Conservation (phyloP, 2,329 filamentous ascomycete species). For the Aureobasidium sp. region DNA sequence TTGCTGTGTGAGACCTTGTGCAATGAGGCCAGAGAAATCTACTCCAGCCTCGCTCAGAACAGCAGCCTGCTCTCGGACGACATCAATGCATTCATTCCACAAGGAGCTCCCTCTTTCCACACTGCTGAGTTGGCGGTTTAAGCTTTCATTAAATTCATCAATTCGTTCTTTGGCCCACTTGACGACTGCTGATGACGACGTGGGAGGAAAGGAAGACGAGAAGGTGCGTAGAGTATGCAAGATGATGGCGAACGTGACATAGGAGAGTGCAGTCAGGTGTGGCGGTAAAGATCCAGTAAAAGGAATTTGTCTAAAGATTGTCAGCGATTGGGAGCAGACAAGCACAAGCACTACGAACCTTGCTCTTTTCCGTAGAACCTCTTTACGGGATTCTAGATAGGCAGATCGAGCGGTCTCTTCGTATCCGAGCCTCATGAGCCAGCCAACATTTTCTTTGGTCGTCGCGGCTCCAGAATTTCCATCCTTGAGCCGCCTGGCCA, state of each 20-base stretch:
- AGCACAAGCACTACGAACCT: slow-evolving; percentile 48
- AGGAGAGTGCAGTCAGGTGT: slow-evolving; percentile 92
- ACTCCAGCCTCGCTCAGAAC: slow-evolving; percentile 80
- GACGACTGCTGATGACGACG: slow-evolving; percentile 84
- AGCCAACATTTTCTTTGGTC: slow-evolving; percentile 73
- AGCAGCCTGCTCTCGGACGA: slow-evolving; percentile 71
- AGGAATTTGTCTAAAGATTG: slow-evolving; percentile 67
- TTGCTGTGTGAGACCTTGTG: slow-evolving; percentile 39
- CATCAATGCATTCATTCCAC: slow-evolving; percentile 76
- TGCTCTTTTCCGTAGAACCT: slow-evolving; percentile 71
- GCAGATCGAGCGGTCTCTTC: slow-evolving; percentile 83
- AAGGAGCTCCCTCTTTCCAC: slow-evolving; percentile 68
- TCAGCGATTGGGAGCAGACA: slow-evolving; percentile 20
- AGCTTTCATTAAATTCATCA: slow-evolving; percentile 78
- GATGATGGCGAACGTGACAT: slow-evolving; percentile 91
- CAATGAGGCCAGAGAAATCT: slow-evolving; percentile 80
- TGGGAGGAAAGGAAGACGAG: slow-evolving; percentile 60
- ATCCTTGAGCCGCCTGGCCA: slow-evolving; percentile 70
- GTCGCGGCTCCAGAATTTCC: slow-evolving; percentile 69
- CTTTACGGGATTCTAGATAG: slow-evolving; percentile 72
- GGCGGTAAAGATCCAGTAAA: slow-evolving; percentile 90
- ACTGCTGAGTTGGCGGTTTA: slow-evolving; percentile 79
- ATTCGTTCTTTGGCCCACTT: slow-evolving; percentile 98
- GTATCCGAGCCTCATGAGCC: slow-evolving; percentile 80
- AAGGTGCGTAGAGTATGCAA: slow-evolving; percentile 68